Percentiles rank a stretch among this genome's conserved stretches.
These are phyloP conservation scores for Lobulomyces angularis DNA, from an alignment of 192 early-diverging fungal genomes.

Conservation along the genomic window DNA sequence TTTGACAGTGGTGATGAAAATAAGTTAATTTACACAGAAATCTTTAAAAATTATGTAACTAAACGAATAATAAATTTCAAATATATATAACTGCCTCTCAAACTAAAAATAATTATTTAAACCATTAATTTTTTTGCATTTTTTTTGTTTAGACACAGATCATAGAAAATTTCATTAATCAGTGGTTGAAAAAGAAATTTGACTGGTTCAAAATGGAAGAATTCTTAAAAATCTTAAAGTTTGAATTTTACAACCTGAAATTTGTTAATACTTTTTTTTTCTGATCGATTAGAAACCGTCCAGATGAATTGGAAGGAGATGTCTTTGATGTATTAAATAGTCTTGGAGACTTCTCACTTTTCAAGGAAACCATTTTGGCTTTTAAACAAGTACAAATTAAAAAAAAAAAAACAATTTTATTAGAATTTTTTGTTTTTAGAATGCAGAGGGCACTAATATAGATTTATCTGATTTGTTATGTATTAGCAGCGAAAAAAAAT, in stretches of 20 bases:
- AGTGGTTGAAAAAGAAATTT: slow-evolving; percentile 16
- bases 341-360: slow-evolving; percentile 35
- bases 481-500: no score
- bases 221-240: no score
- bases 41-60: slow-evolving; percentile 36
- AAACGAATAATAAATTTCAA: no score
- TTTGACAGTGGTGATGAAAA: slow-evolving; percentile 39
- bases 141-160: slow-evolving; percentile 11
- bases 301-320: slow-evolving; percentile 33
- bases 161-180: slow-evolving; percentile 26
- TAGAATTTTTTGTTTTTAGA: no score
- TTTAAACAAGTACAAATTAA: slow-evolving; percentile 34
- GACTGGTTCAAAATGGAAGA: slow-evolving; percentile 29
- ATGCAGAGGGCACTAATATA: no score
- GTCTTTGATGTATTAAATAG: slow-evolving; percentile 39
- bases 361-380: slow-evolving; percentile 41
- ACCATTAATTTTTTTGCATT: no score
- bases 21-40: slow-evolving; percentile 43
- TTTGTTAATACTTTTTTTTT: slow-evolving; percentile 3
- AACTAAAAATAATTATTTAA: no score
- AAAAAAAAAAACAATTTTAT: no score
- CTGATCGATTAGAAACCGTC: neutral
- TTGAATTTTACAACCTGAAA: neutral
- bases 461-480: no score
- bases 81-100: no score